Conservation (phyloP, 352 stramenopile species). For the Globisporangium cylindrosporum region DNA sequence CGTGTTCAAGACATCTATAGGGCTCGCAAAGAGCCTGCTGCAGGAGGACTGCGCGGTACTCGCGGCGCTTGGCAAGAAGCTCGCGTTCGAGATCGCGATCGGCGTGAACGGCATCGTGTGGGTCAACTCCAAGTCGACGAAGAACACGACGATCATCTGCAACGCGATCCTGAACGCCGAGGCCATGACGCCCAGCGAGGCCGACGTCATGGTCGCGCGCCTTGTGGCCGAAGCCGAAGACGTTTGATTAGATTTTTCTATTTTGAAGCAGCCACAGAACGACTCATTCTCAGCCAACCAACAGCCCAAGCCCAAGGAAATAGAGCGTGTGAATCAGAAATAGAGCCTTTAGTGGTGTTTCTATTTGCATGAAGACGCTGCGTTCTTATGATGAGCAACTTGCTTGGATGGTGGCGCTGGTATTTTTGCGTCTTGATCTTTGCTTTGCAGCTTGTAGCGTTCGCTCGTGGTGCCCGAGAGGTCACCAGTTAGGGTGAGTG, state of each 20-base stretch:
- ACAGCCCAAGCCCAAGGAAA: neutral
- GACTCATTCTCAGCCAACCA: neutral
- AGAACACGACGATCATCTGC: constrained; percentile 82
- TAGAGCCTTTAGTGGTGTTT: neutral
- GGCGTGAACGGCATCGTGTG: constrained; percentile 96
- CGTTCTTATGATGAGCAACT: neutral
- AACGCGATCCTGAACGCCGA: constrained; percentile 90
- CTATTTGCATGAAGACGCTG: neutral
- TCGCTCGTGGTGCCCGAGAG: neutral
- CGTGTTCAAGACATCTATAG: constrained; percentile 84
- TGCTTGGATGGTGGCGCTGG: neutral
- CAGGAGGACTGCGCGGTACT: constrained; percentile 83
- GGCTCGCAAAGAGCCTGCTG: constrained; percentile 68
- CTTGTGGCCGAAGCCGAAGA: constrained; percentile 60
- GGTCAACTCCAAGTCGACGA: constrained; percentile 89
- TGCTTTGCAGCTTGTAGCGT: neutral
- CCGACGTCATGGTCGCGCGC: constrained; percentile 74
- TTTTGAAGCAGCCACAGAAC: neutral
- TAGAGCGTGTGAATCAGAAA: neutral
- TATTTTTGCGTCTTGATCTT: neutral
- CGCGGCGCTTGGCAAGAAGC: constrained; percentile 62
- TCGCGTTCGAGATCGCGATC: constrained; percentile 95
- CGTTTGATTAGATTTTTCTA: constrained; percentile 21
- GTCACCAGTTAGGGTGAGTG: neutral
- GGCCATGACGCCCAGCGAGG: constrained; percentile 73